Evolutionary conservation across 1,139 yeast genomes (phyloP), one percentile per base, ranked within the genome.

Genomic region (Candida sp.): DNA sequence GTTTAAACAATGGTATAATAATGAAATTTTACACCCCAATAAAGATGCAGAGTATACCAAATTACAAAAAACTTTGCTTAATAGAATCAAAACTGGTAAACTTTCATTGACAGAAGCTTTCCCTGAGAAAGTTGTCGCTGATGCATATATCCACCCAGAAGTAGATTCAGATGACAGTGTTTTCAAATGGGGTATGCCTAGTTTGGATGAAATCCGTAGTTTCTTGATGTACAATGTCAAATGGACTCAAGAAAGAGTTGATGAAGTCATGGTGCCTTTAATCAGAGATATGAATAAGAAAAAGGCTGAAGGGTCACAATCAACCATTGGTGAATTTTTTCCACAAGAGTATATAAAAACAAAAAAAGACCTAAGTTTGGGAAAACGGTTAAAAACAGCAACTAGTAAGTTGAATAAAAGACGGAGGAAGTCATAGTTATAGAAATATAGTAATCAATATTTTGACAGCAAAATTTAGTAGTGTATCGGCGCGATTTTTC

Each of bases 151-250:
- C 23, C 57, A 70, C 7, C 97, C 99, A 0, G 88, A 84, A 40
- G 97, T 93, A 1, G 98, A 95, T 60, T 73, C 73, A 23, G 97
- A 90, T 58, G 66, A 70, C 36, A 85, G 90, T 0, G 74, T 77
- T 40, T 91, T 95, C 63, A 78, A 79, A 44, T 95, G 99, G 99
- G 98, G 98, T 0, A 69, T 73, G 2, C 97, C 98, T 0, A 88
- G 88, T 58, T 64, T 91, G 46, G 97, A 91, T 53, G 82, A 81
- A 50, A 70, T 95, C 41, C 66, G 97, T 34, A 73, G 81, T 0
- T 91, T 77, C 54, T 68, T 95, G 58, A 77, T 79, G 76, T 72
- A 67, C 38, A 79, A 81, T 43, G 82, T 90, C n/a, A 90, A 91
- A 3, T 95, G 99, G 98, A 66, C 79, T 1, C 82, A 81, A 53